phyloP scores from a whole-genome alignment of 768 basidiomycete species.

The Tylopilus cervinicoccineus region DNA sequence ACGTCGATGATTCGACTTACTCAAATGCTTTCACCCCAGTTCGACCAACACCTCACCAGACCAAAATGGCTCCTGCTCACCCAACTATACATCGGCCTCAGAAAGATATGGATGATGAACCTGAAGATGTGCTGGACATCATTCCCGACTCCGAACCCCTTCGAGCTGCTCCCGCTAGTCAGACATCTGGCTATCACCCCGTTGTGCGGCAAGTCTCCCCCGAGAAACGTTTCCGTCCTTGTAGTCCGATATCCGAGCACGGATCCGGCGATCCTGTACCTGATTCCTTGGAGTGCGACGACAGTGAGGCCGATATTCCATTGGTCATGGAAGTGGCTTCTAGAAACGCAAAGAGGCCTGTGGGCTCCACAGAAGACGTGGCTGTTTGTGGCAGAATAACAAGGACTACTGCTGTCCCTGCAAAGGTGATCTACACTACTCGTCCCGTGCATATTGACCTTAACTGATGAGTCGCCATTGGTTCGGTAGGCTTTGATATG shows the following conservation, averaged over 20 bases:
- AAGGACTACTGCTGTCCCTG: constrained; percentile 1
- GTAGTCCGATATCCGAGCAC: constrained; percentile 21
- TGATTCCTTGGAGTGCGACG: constrained; percentile 27
- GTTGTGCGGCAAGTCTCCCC: constrained; percentile 8
- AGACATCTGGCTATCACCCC: constrained; percentile 7
- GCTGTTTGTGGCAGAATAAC: constrained; percentile 3
- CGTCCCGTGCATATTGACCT: background rate
- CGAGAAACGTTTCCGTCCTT: constrained; percentile 16
- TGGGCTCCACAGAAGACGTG: constrained; percentile 1
- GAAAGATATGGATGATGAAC: constrained; percentile 7
- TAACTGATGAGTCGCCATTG: background rate
- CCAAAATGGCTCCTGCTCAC: background rate
- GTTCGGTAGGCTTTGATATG: constrained; percentile 1
- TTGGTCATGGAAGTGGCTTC: constrained; percentile 30
- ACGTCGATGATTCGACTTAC: background rate
- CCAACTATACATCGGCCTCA: background rate
- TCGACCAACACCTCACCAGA: constrained; percentile 2
- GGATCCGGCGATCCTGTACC: constrained; percentile 27
- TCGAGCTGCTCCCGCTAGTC: constrained; percentile 26
- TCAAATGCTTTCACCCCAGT: background rate
- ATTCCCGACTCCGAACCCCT: constrained; percentile 65
- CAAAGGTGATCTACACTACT: constrained; percentile 15
- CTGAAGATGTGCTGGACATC: constrained; percentile 42
- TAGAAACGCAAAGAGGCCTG: constrained; percentile 16
- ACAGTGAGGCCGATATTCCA: constrained; percentile 42